phyloP scores from a whole-genome alignment of 805 yeast genomes.

The Teunomyces kruisii region DNA sequence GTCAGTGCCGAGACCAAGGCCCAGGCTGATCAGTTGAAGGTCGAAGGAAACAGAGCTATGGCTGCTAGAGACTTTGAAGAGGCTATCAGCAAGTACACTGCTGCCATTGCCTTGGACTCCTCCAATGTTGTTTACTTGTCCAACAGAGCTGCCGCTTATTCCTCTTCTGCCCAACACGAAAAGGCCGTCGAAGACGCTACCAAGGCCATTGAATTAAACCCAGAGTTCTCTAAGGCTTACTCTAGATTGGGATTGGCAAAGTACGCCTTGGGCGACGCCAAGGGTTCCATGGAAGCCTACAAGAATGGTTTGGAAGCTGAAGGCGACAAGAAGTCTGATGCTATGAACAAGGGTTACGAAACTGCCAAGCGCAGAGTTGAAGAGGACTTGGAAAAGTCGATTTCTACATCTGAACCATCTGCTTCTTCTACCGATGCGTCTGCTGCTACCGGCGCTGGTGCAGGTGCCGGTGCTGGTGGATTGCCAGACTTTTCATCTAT shows the following conservation, averaged over 20 bases:
- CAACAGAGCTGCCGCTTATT: slow-evolving; percentile 95
- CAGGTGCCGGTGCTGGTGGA: slow-evolving; percentile 50
- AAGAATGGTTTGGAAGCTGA: slow-evolving; percentile 83
- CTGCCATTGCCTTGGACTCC: slow-evolving; percentile 70
- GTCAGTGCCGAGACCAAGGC: slow-evolving; percentile 57
- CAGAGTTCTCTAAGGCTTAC: slow-evolving; percentile 86
- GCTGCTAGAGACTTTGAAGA: slow-evolving; percentile 65
- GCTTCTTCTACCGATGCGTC: slow-evolving; percentile 20
- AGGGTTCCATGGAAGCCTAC: slow-evolving; percentile 88
- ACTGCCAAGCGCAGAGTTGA: slow-evolving; percentile 88
- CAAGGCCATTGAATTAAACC: slow-evolving; percentile 73
- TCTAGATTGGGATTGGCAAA: slow-evolving; percentile 93
- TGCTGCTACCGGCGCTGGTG: slow-evolving; percentile 37
- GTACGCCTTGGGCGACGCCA: slow-evolving; percentile 90
- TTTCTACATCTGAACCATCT: slow-evolving; percentile 28
- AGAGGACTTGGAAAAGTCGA: slow-evolving; percentile 57
- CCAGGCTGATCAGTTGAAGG: slow-evolving; percentile 80
- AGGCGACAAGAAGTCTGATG: slow-evolving; percentile 80
- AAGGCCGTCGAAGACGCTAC: slow-evolving; percentile 83
- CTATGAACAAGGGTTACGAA: slow-evolving; percentile 91
- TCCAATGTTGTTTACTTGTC: slow-evolving; percentile 82
- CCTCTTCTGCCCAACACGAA: slow-evolving; percentile 71
- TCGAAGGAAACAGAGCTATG: slow-evolving; percentile 89
- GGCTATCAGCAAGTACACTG: slow-evolving; percentile 78
- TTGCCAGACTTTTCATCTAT: slow-evolving; percentile 74